These are phyloP conservation scores for Triadica sebifera DNA, from an alignment of 345 rosid genomes.

Conservation along the genomic window DNA sequence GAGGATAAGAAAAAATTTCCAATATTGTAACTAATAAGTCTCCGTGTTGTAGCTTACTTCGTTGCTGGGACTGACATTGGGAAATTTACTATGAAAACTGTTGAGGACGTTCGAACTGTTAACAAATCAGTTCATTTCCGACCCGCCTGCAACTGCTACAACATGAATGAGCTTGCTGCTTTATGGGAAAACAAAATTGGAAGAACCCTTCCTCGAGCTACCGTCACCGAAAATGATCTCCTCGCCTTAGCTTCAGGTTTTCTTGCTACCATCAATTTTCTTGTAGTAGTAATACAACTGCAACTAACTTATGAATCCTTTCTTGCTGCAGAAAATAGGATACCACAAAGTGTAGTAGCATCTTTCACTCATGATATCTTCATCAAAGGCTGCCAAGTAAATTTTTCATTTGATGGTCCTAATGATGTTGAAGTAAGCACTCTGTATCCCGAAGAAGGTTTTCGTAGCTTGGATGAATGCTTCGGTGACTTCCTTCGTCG, in stretches of 20 bases:
- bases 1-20: no score
- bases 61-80: slow-evolving; percentile 68
- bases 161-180: slow-evolving; percentile 66
- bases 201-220: slow-evolving; percentile 49
- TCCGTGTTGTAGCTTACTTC: slow-evolving; percentile 50
- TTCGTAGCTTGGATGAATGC: slow-evolving; percentile 52
- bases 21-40: no score
- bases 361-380: slow-evolving; percentile 74
- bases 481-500: slow-evolving; percentile 39
- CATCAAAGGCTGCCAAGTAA: slow-evolving; percentile 62
- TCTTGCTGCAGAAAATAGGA: slow-evolving; percentile 42
- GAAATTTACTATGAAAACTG: slow-evolving; percentile 58
- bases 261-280: neutral
- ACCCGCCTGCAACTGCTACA: slow-evolving; percentile 48
- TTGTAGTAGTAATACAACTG: neutral
- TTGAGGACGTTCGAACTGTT: slow-evolving; percentile 51
- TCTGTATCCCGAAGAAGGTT: slow-evolving; percentile 53
- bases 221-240: slow-evolving; percentile 48
- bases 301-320: neutral
- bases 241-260: slow-evolving; percentile 52
- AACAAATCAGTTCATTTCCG: slow-evolving; percentile 62
- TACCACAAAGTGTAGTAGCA: slow-evolving; percentile 64
- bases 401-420: slow-evolving; percentile 41
- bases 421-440: slow-evolving; percentile 37
- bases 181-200: slow-evolving; percentile 68